Conservation (phyloP, 2,329 filamentous ascomycete genomes). For the Aureobasidium sp. region DNA sequence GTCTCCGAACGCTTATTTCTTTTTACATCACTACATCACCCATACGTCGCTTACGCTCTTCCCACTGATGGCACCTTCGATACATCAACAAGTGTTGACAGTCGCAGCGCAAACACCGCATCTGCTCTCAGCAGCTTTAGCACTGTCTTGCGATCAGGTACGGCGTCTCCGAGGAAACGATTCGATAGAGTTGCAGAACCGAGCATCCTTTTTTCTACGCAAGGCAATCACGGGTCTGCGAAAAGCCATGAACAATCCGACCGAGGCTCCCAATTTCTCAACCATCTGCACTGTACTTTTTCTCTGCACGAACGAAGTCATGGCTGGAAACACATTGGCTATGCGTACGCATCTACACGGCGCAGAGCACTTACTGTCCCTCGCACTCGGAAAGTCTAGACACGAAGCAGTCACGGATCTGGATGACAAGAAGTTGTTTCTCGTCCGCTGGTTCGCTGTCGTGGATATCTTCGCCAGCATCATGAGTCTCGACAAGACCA, state of each 20-base stretch:
- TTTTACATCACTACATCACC: conserved; percentile 9
- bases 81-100: background rate
- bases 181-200: background rate
- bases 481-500: conserved; percentile 7
- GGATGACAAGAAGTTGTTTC: background rate
- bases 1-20: conserved; percentile 7
- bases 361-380: conserved; percentile 3
- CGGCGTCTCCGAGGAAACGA: background rate
- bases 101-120: conserved; percentile 9
- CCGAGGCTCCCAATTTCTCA: background rate
- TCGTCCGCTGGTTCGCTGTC: conserved; percentile 7
- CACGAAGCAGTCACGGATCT: background rate
- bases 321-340: conserved; percentile 1
- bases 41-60: conserved; percentile 7
- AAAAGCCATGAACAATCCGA: conserved; percentile 1
- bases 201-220: conserved; percentile 1
- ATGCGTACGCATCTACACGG: conserved; percentile 8
- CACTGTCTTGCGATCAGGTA: conserved; percentile 8
- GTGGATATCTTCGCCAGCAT: conserved; percentile 10
- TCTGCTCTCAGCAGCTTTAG: conserved; percentile 6
- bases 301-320: conserved; percentile 9
- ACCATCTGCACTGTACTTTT: conserved; percentile 9
- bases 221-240: conserved; percentile 3
- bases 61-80: background rate
- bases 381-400: background rate